Percentiles rank a stretch among this genome's conserved stretches.
Conservation (phyloP, 2,329 filamentous ascomycete species). For the Aspergillus sergii region DNA sequence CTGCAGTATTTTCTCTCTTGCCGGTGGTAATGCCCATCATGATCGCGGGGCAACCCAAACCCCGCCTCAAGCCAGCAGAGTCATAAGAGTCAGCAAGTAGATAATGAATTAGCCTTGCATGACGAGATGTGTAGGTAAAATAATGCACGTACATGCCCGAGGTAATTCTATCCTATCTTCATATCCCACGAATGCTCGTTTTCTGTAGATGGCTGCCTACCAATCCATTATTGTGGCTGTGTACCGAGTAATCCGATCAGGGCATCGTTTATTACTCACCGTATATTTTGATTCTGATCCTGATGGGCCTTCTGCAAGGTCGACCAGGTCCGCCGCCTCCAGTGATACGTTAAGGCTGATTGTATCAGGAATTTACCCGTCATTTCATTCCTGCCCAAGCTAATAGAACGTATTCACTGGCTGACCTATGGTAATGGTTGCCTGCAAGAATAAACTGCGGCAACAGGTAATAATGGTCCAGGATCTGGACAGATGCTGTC, state of each 20-base stretch:
- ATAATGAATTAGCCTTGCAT: constrained; percentile 18
- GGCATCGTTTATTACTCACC: constrained; percentile 20
- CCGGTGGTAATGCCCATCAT: background rate
- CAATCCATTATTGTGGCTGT: constrained; percentile 16
- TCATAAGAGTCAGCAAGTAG: constrained; percentile 7
- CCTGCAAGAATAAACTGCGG: constrained; percentile 18
- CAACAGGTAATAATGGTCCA: constrained; percentile 13
- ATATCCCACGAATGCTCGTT: background rate
- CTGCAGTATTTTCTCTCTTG: constrained; percentile 5
- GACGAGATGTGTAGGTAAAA: constrained; percentile 3
- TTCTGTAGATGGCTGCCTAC: constrained; percentile 11
- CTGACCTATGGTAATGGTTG: constrained; percentile 14
- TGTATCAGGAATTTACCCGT: constrained; percentile 14
- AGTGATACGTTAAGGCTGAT: constrained; percentile 14
- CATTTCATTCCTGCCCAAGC: constrained; percentile 29
- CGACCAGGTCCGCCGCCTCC: constrained; percentile 16
- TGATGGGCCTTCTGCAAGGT: constrained; percentile 20
- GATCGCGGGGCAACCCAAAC: constrained; percentile 14
- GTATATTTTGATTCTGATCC: constrained; percentile 18
- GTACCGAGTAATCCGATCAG: constrained; percentile 16
- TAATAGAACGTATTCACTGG: constrained; percentile 11
- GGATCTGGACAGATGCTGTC: constrained; percentile 19
- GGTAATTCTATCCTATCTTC: background rate
- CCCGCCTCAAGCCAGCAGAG: constrained; percentile 7
- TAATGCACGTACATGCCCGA: background rate